Evolutionary conservation across 768 basidiomycete species (phyloP).

Genomic region (Rickenella mellea): DNA sequence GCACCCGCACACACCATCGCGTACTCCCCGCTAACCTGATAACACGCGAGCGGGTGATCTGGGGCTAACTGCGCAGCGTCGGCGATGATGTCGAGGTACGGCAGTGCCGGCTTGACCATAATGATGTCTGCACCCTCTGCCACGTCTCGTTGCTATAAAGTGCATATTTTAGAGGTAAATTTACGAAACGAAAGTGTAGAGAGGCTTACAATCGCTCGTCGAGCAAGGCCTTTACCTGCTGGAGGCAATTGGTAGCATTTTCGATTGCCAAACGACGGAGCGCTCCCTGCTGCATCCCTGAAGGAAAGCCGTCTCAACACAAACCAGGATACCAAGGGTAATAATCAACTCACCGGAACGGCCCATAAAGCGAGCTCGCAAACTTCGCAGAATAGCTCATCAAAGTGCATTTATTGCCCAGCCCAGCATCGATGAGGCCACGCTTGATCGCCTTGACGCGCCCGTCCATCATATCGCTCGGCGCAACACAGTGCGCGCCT

Average conservation of each 20-base stretch:
- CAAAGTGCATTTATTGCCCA: constrained; percentile 81
- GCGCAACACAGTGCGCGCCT: constrained; percentile 97
- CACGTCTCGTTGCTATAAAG: constrained; percentile 69
- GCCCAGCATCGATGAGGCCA: constrained; percentile 70
- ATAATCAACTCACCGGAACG: constrained; percentile 62
- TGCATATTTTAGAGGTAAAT: background rate
- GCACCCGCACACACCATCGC: constrained; percentile 97
- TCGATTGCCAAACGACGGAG: constrained; percentile 87
- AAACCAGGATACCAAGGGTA: background rate
- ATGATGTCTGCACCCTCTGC: constrained; percentile 94
- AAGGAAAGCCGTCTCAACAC: background rate
- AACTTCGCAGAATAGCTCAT: constrained; percentile 99
- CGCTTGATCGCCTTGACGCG: constrained; percentile 85
- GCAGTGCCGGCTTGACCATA: constrained; percentile 96
- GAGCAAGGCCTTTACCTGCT: constrained; percentile 76
- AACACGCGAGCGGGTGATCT: constrained; percentile 90
- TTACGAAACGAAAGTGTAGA: background rate
- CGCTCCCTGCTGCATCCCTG: constrained; percentile 96
- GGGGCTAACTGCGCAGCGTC: constrained; percentile 76
- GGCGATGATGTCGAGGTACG: constrained; percentile 93
- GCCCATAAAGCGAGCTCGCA: constrained; percentile 89
- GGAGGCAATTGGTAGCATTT: constrained; percentile 99
- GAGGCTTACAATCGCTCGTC: constrained; percentile 80
- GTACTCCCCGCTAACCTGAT: constrained; percentile 96
- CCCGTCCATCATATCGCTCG: constrained; percentile 99